Evolutionary conservation across 192 early-diverging fungal species (phyloP), one percentile per base, ranked within the genome.

Genomic region (Coemansia sp.): DNA sequence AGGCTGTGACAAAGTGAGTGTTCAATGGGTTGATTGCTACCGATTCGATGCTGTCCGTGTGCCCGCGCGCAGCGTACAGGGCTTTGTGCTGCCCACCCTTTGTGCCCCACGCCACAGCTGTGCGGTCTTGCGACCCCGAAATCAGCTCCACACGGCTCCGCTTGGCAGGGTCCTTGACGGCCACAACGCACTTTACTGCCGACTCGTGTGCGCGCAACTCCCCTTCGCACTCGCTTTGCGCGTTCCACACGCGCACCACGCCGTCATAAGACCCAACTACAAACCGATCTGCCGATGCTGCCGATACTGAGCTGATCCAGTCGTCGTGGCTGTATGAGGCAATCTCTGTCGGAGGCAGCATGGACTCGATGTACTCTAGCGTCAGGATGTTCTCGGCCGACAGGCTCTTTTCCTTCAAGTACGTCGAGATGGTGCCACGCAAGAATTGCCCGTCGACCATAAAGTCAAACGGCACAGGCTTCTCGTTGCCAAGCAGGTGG

Each of bases 331-430:
- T 87, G 65, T 87, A 91, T 20, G 93, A 84, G 14, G 89, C 87
- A 34, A 93, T 71, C 45, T 86, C 85, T 13, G 83, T 87, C 16
- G 96, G 96, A 13, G 95, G 95, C 45, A 93, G 85, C 84, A 92
- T 88, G 8, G 92, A 90, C 73, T 94, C 91, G n/a, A 97, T 88
- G 84, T 95, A 97, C 79, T 98, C 93, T 40, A 98, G 75, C 28
- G 85, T 87, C 62, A 98, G 69, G 7, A 92, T 79, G 57, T 94
- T 92, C 85, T 98, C 94, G 73, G 61, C 74, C 24, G 79, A 82
- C 50, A 66, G 67, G 26, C 65, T 63, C 43, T 87, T 79, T 23
- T 77, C 70, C 67, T 88, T 85, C 59, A 97, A 79, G 70, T 95
- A 95, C 45, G 83, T 82, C 7, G 84, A 70, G 53, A 99, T 71